Evolutionary conservation across 2,329 filamentous ascomycete genomes (phyloP).

Genomic region (Fusarium staphyleae): DNA sequence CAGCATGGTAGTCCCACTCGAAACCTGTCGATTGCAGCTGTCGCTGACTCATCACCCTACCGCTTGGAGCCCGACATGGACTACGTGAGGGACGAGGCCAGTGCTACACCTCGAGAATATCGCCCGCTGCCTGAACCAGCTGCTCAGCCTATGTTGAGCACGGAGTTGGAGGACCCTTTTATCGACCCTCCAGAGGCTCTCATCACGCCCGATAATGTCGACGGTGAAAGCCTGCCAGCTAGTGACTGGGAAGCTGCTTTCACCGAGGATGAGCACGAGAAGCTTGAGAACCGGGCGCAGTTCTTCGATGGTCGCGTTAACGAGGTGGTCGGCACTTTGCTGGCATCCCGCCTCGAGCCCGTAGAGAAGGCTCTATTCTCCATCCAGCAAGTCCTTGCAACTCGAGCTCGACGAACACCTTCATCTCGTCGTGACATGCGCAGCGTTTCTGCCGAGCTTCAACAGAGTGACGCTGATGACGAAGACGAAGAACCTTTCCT

Average conservation of each 20-base stretch:
- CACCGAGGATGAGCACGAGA: slow-evolving; percentile 81
- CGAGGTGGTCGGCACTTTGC: slow-evolving; percentile 77
- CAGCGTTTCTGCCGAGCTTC: slow-evolving; percentile 72
- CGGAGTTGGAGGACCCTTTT: slow-evolving; percentile 69
- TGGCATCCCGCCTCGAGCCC: slow-evolving; percentile 80
- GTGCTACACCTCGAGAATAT: slow-evolving; percentile 71
- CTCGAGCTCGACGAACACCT: slow-evolving; percentile 61
- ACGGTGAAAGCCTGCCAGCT: slow-evolving; percentile 65
- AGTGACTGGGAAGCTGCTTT: slow-evolving; percentile 95
- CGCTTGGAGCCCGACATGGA: slow-evolving; percentile 58
- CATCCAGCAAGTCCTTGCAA: slow-evolving; percentile 74
- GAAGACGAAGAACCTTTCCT: slow-evolving; percentile 78
- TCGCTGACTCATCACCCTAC: slow-evolving; percentile 58
- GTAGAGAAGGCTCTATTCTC: slow-evolving; percentile 79
- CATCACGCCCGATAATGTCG: slow-evolving; percentile 60
- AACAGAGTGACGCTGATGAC: slow-evolving; percentile 92
- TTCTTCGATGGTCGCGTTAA: slow-evolving; percentile 95
- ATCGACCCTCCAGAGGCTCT: slow-evolving; percentile 59
- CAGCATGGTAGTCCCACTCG: slow-evolving; percentile 35
- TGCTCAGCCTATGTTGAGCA: slow-evolving; percentile 55
- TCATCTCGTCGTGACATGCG: slow-evolving; percentile 66
- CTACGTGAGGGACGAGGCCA: slow-evolving; percentile 73
- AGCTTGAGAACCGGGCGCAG: slow-evolving; percentile 78
- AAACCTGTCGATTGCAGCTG: slow-evolving; percentile 34
- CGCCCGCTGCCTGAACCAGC: slow-evolving; percentile 56